phyloP scores from a whole-genome alignment of 495 filamentous ascomycete species.

The Aspergillus affinis region DNA sequence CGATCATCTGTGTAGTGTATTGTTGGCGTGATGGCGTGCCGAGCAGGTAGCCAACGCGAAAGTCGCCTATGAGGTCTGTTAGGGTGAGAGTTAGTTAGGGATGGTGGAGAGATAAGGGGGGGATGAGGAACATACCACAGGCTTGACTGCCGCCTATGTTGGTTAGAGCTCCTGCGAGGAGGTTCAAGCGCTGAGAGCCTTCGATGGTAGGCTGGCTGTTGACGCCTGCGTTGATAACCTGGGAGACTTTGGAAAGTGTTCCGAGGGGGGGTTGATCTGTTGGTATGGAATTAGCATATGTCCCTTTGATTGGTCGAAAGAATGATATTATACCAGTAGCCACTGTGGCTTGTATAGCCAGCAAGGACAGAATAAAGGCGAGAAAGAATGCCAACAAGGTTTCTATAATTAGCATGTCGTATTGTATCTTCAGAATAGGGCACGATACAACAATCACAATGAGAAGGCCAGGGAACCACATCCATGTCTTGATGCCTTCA shows the following conservation, averaged over 20 bases:
- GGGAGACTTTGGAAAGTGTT: constrained; percentile 10
- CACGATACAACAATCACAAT: not conserved
- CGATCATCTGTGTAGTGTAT: constrained; percentile 8
- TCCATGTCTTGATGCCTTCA: not conserved
- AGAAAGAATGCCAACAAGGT: constrained; percentile 6
- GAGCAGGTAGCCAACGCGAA: constrained; percentile 11
- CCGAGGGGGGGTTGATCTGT: constrained; percentile 4
- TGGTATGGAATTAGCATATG: not conserved
- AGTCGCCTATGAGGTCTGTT: constrained; percentile 12
- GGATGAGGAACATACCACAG: not conserved
- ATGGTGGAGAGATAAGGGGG: too few relatives aligned
- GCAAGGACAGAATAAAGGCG: constrained; percentile 3
- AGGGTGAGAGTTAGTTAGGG: not conserved
- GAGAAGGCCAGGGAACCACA: constrained; percentile 6
- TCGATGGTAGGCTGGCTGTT: constrained; percentile 1
- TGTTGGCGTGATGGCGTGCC: constrained; percentile 2
- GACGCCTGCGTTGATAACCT: not conserved
- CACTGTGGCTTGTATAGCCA: constrained; percentile 8
- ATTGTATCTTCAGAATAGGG: constrained; percentile 1
- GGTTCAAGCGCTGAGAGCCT: constrained; percentile 3
- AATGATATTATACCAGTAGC: not conserved
- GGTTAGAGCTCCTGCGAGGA: constrained; percentile 3
- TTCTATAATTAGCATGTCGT: not conserved
- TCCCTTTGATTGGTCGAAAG: not conserved
- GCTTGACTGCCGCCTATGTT: constrained; percentile 12